Percentiles rank a stretch among this genome's conserved stretches.
These are phyloP conservation scores for Entophlyctis luteolus DNA, from an alignment of 192 early-diverging fungal genomes.

Conservation along the genomic window DNA sequence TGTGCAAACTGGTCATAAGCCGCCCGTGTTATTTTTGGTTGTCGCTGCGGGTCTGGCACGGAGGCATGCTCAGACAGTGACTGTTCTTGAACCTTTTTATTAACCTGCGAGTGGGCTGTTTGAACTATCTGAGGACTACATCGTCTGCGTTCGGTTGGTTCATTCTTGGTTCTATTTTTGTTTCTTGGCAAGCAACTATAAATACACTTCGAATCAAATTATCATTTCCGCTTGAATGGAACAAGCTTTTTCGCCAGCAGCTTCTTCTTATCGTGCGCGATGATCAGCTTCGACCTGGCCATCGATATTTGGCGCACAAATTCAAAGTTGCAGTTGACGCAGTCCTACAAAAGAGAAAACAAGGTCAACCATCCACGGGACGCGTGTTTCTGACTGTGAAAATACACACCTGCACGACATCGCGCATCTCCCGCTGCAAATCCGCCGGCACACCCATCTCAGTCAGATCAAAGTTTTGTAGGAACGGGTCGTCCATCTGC, in stretches of 20 bases:
- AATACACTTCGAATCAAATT: too few relatives aligned
- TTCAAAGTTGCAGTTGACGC: conserved; percentile 23
- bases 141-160: too few relatives aligned
- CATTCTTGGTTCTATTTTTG: too few relatives aligned
- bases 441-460: conserved; percentile 18
- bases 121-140: too few relatives aligned
- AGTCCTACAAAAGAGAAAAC: conserved; percentile 6
- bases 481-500: conserved; percentile 24
- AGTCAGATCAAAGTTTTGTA: conserved; percentile 18
- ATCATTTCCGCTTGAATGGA: too few relatives aligned
- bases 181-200: too few relatives aligned
- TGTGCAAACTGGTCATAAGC: too few relatives aligned
- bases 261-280: conserved; percentile 29
- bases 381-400: background rate
- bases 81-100: too few relatives aligned
- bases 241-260: conserved; percentile 22
- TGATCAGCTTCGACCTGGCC: conserved; percentile 24
- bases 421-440: conserved; percentile 22
- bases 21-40: too few relatives aligned
- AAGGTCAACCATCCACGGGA: background rate
- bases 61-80: too few relatives aligned
- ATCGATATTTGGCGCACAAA: conserved; percentile 19
- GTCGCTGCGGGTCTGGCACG: too few relatives aligned
- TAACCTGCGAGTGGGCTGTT: too few relatives aligned
- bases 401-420: conserved; percentile 27